Evolutionary conservation across 75 land plant species (phyloP), one percentile per base, ranked within the genome.

Genomic region (Sequoia sempervirens): DNA sequence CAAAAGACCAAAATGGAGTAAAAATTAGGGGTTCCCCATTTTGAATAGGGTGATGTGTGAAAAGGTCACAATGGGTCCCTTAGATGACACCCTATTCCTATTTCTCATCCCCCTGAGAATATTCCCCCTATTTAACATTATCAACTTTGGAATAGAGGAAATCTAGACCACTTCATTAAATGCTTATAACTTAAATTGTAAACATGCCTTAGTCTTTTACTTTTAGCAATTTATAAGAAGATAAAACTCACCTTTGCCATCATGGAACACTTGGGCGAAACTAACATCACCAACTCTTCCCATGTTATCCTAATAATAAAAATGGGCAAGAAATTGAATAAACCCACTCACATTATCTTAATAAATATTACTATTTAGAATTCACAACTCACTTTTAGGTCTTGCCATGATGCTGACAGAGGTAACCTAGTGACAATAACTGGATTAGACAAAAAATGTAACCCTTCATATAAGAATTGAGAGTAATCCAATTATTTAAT

Each of bases 331-430:
- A 83, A 68, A 38, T 38, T 75, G n/a, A 61, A 75, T 18, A 75
- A 38, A 75, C 14, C 28, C 26, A 82, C 43, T 23, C 26, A 37
- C 15, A 66, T 8, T 28, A 40, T 53, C 82, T 46, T 81, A 8
- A 53, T 81, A 81, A 37, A 38, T 7, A 38, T 37, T 2, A 75
- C 78, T 38, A 61, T 23, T 61, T 61, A 23, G 5, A 23, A 20
- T 38, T 38, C 78, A 75, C 8, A 40, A 40, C 64, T 80, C 40
- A 96, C 98, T 94, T 96, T 96, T 64, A 96, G 82, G 83, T 96
- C 98, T 87, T 96, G 98, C 98, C 98, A 96, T 28, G 98, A 96
- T 83, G 98, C 98, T 81, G 97, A 95, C 68, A 94, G 87, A 64
- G 98, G 98, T 80, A 96, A 86, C 40, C 97, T 95, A 75, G 93